Percentiles rank a stretch among this genome's conserved stretches.
phyloP scores from a whole-genome alignment of 495 filamentous ascomycete species.

The Aspergillus heteromorphus region DNA sequence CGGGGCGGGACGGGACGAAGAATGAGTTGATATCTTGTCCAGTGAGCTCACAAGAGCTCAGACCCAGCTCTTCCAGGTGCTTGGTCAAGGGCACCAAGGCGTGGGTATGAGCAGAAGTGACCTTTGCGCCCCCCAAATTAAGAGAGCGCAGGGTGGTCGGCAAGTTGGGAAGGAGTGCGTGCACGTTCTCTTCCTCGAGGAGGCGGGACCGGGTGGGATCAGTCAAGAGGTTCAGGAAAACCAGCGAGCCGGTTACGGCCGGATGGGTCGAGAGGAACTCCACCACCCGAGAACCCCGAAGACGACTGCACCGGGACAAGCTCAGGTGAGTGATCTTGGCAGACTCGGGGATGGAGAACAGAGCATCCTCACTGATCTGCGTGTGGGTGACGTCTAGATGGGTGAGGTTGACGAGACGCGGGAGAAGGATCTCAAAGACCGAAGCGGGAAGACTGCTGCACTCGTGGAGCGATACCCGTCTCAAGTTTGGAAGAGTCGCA shows the following conservation, averaged over 20 bases:
- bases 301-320: slow-evolving; percentile 66
- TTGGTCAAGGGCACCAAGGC: slow-evolving; percentile 66
- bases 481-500: slow-evolving; percentile 50
- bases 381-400: slow-evolving; percentile 80
- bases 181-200: slow-evolving; percentile 59
- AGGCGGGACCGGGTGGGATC: slow-evolving; percentile 71
- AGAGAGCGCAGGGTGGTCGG: slow-evolving; percentile 66
- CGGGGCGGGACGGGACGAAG: slow-evolving; percentile 29
- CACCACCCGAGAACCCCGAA: slow-evolving; percentile 62
- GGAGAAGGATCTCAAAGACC: slow-evolving; percentile 65
- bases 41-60: slow-evolving; percentile 62
- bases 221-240: slow-evolving; percentile 70
- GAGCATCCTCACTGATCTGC: slow-evolving; percentile 66
- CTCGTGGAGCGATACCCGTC: slow-evolving; percentile 73
- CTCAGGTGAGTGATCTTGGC: slow-evolving; percentile 77
- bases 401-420: slow-evolving; percentile 63
- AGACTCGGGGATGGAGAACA: slow-evolving; percentile 64
- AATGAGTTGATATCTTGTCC: slow-evolving; percentile 57
- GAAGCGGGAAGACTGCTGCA: slow-evolving; percentile 67
- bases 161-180: slow-evolving; percentile 60
- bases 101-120: slow-evolving; percentile 58
- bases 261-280: slow-evolving; percentile 71
- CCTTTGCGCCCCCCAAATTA: slow-evolving; percentile 71
- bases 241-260: slow-evolving; percentile 56
- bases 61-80: slow-evolving; percentile 72